Conservation (phyloP, 495 filamentous ascomycete genomes). For the Choiromyces venosus region DNA sequence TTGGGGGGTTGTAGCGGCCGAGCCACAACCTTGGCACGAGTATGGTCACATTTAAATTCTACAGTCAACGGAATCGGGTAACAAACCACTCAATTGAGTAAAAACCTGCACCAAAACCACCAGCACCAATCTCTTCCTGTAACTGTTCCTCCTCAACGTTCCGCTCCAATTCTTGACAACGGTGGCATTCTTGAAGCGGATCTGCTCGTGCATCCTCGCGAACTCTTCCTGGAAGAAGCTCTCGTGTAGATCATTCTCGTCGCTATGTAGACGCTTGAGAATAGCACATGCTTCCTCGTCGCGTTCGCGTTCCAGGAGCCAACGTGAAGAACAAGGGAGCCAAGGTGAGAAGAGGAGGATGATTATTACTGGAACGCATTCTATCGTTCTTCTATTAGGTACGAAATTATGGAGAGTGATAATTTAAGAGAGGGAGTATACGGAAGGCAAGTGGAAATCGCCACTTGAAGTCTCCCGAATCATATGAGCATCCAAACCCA, state of each 20-base stretch:
- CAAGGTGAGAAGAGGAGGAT: conserved; percentile 37
- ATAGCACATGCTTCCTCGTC: conserved; percentile 51
- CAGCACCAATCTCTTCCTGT: conserved; percentile 20
- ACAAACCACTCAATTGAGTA: conserved; percentile 21
- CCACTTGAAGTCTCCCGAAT: conserved; percentile 65
- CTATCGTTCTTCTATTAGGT: neutral
- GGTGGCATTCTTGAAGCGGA: conserved; percentile 18
- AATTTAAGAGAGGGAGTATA: conserved; percentile 45
- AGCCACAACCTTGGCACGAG: too few species aligned
- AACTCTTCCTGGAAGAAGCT: conserved; percentile 13
- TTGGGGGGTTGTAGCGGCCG: too few species aligned
- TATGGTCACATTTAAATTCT: neutral
- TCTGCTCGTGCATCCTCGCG: conserved; percentile 21
- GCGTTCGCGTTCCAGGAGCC: conserved; percentile 51
- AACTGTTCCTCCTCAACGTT: conserved; percentile 14
- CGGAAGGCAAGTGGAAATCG: conserved; percentile 60
- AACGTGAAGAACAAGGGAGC: conserved; percentile 56
- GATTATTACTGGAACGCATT: conserved; percentile 37
- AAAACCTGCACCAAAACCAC: conserved; percentile 17
- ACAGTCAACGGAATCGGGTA: neutral
- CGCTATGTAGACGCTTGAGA: conserved; percentile 50
- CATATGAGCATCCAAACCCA: conserved; percentile 21
- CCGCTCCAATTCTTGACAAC: conserved; percentile 18
- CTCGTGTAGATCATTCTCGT: conserved; percentile 45
- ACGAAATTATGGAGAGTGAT: neutral